Evolutionary conservation across 1,284 basidiomycete species (phyloP).

Genomic region (Marasmius tenuissimus): DNA sequence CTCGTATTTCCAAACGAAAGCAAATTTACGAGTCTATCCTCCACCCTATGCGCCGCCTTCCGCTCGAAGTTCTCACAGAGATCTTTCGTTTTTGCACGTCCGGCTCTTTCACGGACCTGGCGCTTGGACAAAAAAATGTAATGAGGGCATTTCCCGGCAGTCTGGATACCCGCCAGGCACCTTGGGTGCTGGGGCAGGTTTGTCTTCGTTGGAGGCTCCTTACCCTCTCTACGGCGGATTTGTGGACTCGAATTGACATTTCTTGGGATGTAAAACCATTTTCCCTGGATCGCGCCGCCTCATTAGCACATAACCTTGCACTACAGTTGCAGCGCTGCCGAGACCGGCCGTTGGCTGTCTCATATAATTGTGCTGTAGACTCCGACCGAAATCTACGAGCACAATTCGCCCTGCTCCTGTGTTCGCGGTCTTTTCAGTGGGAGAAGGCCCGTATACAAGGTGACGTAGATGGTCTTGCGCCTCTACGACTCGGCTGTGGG

Average conservation of each 20-base stretch:
- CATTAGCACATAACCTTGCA: not conserved
- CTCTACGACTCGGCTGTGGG: not conserved
- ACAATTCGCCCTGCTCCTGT: not conserved
- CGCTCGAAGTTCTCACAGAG: too few relatives aligned
- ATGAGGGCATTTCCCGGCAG: not conserved
- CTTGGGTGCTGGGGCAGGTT: not conserved
- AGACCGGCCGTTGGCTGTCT: not conserved
- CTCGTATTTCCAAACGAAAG: too few relatives aligned
- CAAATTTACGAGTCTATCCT: too few relatives aligned
- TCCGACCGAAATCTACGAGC: not conserved
- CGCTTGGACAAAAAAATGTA: too few relatives aligned
- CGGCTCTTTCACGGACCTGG: too few relatives aligned
- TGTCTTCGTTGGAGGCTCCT: not conserved
- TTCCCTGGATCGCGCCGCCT: not conserved
- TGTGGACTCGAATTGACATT: not conserved
- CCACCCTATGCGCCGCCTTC: too few relatives aligned
- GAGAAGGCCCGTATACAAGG: not conserved
- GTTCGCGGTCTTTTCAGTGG: not conserved
- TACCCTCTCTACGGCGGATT: not conserved
- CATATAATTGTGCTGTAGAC: not conserved
- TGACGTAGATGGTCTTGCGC: not conserved
- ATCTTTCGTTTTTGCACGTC: too few relatives aligned
- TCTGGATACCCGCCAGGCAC: not conserved
- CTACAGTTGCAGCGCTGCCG: not conserved
- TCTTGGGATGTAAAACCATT: not conserved